Base-by-base conservation (phyloP, 1,139 yeast species). In the Chernovozyma sophiae-reginae region DNA sequence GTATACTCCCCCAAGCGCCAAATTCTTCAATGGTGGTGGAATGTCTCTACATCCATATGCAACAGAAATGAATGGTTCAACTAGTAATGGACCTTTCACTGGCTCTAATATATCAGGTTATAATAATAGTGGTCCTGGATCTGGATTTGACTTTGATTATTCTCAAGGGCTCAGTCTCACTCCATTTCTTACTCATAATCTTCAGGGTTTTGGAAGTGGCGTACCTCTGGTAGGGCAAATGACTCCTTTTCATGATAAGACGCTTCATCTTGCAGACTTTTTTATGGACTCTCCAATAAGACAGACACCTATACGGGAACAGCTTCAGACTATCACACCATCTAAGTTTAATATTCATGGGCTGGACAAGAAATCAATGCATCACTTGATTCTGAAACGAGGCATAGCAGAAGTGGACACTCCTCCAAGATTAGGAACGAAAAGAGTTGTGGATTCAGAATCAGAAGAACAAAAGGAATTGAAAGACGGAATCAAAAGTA, bases 241-340 rank as follows among this genome's bases (percentile, higher is more conserved):
- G 36, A 70, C 76, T 12, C 76, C 76, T 4, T 67, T 63, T 43
- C 68, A 67, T 45, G 75, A 70, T 38, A 68, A 65, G 47, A 56
- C 72, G 3, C 53, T 67, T 37, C 73, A 67, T 42, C 52, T 67
- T 35, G 54, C 69, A 2, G 75, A 70, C 44, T 68, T 70, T 40
- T 69, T 67, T 47, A 68, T 65, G 57, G 76, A 70, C 40, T 62
- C 71, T 8, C 76, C 76, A 11, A 63, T 68, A 26, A 51, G 60
- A 32, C 49, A 45, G 41, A 55, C 64, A 3, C 69, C 71, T 2
- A 43, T 58, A 7, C 62, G 55, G 40, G 70, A 65, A 32, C n/a
- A n/a, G n/a, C 42, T 63, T 34, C 70, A 61, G 33, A 62, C 74
- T 2, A 66, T 68, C 19, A 70, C 76, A 2, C 75, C 76, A 2